phyloP scores from a whole-genome alignment of 208 protist genomes.

The Trypanosoma boissoni region DNA sequence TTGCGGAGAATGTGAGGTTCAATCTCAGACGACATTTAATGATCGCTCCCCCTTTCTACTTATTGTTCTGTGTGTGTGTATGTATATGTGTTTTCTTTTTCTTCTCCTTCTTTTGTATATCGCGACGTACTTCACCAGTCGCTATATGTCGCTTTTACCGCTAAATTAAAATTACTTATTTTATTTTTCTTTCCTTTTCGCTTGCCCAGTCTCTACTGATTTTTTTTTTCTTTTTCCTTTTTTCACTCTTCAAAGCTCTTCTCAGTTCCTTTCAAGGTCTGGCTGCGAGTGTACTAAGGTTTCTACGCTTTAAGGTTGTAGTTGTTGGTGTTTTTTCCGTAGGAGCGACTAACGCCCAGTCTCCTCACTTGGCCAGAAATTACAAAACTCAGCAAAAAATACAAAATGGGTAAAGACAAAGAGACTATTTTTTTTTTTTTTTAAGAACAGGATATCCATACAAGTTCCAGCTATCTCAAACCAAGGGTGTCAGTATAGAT shows the following conservation, averaged over 20 bases:
- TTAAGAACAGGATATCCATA: too few species aligned
- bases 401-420: too few species aligned
- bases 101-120: conserved; percentile 2
- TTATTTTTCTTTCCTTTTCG: neutral
- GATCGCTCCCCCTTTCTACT: neutral
- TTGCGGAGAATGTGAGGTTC: conserved; percentile 92
- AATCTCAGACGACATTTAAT: conserved; percentile 85
- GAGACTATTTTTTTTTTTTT: neutral
- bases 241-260: conserved; percentile 14
- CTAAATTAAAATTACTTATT: neutral
- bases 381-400: too few species aligned
- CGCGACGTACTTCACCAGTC: conserved; percentile 4
- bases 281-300: neutral
- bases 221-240: conserved; percentile 10
- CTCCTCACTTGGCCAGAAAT: too few species aligned
- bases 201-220: neutral
- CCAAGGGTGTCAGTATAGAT: too few species aligned
- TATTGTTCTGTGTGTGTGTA: conserved; percentile 8
- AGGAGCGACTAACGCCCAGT: neutral
- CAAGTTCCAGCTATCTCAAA: too few species aligned
- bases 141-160: neutral
- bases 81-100: neutral
- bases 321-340: neutral
- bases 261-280: neutral
- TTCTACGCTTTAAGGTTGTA: neutral